Evolutionary conservation across 257 asterid species (phyloP), one percentile per base, ranked within the genome.

Genomic region (Jacaranda copaia): DNA sequence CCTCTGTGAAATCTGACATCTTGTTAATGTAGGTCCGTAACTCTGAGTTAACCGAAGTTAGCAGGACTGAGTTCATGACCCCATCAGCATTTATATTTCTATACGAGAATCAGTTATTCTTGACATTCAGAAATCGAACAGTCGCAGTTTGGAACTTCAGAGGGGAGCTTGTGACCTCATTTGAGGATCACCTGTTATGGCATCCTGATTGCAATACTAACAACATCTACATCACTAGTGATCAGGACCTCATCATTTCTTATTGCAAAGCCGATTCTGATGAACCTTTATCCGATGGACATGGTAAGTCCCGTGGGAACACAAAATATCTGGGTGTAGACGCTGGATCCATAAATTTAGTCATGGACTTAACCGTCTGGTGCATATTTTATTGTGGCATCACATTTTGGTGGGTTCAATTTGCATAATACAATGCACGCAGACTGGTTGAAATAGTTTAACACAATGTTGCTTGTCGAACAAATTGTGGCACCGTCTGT

Each of bases 81-180:
- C 97, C 97, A 0, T 92, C 97, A 3, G 97, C 97, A 12, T 92
- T 92, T 77, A 92, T 92, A 87, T 92, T 92, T 85, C 73, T 92
- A 77, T 92, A 92, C 13, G 97, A 90, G 88, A 92, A 92, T 79
- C 97, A 92, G 83, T 79, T 92, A 68, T 92, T 92, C 84, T 78
- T 92, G 83, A 92, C 97, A 32, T 92, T 92, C 82, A 85, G 93
- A 86, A 88, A 92, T 20, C 89, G 96, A 20, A 88, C 94, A 0
- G 97, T 92, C 38, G 93, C 97, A 46, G 97, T 92, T 68, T 92
- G 97, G 97, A 92, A 92, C 88, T 92, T 92, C 86, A 84, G 97
- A 8, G 97, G 97, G 69, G 96, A 92, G 87, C 90, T 88, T 19
- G 97, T 92, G 56, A 92, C 97, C 6, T 90, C 97, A 3, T 92